Conservation (phyloP, 257 asterid species). For the Nicotiana sylvestris region DNA sequence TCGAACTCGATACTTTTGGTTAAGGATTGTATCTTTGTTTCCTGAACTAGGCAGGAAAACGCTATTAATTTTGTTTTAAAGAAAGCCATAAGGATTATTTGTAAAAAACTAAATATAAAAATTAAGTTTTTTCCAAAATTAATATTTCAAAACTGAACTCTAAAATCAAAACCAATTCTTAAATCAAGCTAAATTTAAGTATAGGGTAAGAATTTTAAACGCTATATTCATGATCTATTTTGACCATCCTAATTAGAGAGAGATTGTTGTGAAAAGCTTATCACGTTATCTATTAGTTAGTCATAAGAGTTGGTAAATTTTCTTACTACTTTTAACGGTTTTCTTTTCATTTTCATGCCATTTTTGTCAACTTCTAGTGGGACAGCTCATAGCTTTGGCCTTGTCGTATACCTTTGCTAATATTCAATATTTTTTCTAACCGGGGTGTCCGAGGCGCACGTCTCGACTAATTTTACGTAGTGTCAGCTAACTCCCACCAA, state of each 20-base stretch:
- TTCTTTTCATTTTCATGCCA: background rate
- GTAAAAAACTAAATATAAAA: too few relatives aligned
- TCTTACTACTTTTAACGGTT: background rate
- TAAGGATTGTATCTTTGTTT: too few relatives aligned
- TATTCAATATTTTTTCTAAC: too few relatives aligned
- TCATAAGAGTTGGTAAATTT: background rate
- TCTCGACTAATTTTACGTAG: too few relatives aligned
- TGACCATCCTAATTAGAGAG: background rate
- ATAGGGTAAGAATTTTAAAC: background rate
- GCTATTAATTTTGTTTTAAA: too few relatives aligned
- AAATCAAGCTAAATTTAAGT: background rate
- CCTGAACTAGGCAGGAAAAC: too few relatives aligned
- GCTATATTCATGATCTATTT: background rate
- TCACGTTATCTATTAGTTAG: background rate
- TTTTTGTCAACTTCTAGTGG: background rate
- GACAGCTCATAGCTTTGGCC: background rate
- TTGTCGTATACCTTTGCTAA: background rate
- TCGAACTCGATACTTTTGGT: too few relatives aligned
- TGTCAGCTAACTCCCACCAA: too few relatives aligned
- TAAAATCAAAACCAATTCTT: background rate
- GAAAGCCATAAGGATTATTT: too few relatives aligned
- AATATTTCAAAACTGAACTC: too few relatives aligned
- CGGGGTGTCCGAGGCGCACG: accelerated
- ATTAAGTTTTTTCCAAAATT: too few relatives aligned
- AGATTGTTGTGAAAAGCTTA: background rate